A percentile compares a stretch with the other conserved stretches of the same genome.
phyloP scores from a whole-genome alignment of 2,329 filamentous ascomycete genomes.

The Penicillium frequentans region DNA sequence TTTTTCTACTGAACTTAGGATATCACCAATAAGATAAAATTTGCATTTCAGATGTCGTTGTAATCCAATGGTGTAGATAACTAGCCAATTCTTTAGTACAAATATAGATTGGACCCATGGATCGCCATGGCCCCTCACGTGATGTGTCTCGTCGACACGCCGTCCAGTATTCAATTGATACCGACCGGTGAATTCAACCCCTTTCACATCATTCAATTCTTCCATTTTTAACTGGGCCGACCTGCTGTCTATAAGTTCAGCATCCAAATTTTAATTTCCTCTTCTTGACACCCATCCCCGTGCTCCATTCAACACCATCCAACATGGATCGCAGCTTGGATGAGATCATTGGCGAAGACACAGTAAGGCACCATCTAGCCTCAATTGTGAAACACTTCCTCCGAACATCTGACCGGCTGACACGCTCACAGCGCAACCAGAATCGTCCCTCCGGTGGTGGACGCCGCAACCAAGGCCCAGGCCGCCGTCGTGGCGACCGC shows the following conservation, averaged over 20 bases:
- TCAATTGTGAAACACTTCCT: not conserved
- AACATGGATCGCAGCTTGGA: conserved; percentile 65
- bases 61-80: not conserved
- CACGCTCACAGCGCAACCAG: conserved; percentile 22
- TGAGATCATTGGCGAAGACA: conserved; percentile 63
- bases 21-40: conserved; percentile 16
- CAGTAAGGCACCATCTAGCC: conserved; percentile 44
- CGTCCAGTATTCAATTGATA: not conserved
- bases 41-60: not conserved
- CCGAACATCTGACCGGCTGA: conserved; percentile 10
- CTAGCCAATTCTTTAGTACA: too few species aligned
- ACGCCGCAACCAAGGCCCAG: conserved; percentile 49
- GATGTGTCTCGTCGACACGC: not conserved
- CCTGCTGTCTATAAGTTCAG: not conserved
- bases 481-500: conserved; percentile 81
- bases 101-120: not conserved
- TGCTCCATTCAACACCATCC: conserved; percentile 6
- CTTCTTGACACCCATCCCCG: not conserved
- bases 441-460: conserved; percentile 28
- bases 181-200: not conserved
- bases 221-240: not conserved
- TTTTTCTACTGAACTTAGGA: conserved; percentile 10
- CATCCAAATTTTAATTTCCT: not conserved
- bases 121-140: not conserved
- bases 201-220: not conserved